phyloP scores from a whole-genome alignment of 331 rosid genomes.

The Saraca asoca region DNA sequence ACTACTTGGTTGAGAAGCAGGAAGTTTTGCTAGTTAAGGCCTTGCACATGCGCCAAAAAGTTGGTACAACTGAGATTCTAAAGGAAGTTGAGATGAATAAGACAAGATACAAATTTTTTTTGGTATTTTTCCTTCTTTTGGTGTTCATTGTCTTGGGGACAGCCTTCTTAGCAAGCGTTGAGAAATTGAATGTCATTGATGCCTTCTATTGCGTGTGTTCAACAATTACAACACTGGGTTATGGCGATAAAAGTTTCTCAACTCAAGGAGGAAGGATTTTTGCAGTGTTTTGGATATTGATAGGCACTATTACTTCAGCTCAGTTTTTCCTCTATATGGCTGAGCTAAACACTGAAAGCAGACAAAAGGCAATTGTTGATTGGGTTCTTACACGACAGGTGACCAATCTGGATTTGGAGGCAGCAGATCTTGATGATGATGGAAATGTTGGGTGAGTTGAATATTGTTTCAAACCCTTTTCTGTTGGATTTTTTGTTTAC shows the following conservation, averaged over 20 bases:
- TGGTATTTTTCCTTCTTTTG: constrained; percentile 40
- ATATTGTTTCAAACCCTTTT: constrained; percentile 28
- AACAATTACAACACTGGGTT: constrained; percentile 52
- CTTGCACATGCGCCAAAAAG: constrained; percentile 33
- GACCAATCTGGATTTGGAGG: constrained; percentile 77
- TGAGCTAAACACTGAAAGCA: constrained; percentile 70
- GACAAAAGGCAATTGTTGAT: constrained; percentile 59
- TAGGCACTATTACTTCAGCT: constrained; percentile 65
- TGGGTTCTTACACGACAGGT: constrained; percentile 64
- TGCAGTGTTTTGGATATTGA: constrained; percentile 82
- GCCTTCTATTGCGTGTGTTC: constrained; percentile 83
- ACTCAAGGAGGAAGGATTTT: constrained; percentile 67
- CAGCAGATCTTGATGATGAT: constrained; percentile 82
- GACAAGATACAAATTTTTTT: constrained; percentile 42
- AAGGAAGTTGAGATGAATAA: constrained; percentile 46
- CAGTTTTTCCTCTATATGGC: constrained; percentile 82
- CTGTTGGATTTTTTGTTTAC: no score
- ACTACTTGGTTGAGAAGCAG: constrained; percentile 53
- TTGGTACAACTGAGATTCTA: constrained; percentile 35
- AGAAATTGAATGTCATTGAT: constrained; percentile 39
- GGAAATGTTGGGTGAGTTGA: constrained; percentile 76
- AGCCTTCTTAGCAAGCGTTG: constrained; percentile 37
- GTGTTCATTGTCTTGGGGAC: constrained; percentile 35
- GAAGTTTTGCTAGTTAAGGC: constrained; percentile 51
- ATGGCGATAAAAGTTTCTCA: no score